phyloP scores from a whole-genome alignment of 345 rosid species.

The Melaleuca alternifolia region DNA sequence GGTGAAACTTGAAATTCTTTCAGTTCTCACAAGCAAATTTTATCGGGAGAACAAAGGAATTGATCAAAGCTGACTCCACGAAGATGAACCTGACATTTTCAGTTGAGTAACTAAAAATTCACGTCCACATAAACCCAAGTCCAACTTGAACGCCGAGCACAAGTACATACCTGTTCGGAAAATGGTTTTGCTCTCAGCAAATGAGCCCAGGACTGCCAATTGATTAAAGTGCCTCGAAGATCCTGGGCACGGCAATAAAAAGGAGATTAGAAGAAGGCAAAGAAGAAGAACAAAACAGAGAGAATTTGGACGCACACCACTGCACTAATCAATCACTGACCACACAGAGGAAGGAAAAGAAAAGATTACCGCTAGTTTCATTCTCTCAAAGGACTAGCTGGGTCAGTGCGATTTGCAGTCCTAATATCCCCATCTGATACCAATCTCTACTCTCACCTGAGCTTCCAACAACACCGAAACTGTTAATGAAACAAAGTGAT shows the following conservation, averaged over 20 bases:
- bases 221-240: conserved; percentile 1
- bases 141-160: neutral
- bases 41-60: neutral
- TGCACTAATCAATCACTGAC: neutral
- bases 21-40: neutral
- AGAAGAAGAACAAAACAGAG: neutral
- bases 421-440: neutral
- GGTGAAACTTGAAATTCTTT: neutral
- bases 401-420: neutral
- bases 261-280: neutral
- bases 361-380: conserved; percentile 1
- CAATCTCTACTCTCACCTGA: neutral
- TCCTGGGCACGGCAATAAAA: neutral
- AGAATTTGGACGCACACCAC: neutral
- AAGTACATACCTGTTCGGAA: conserved; percentile 3
- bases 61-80: neutral
- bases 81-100: neutral
- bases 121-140: neutral
- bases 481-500: neutral
- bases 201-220: conserved; percentile 17
- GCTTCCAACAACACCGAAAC: neutral
- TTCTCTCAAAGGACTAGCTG: neutral
- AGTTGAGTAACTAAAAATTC: neutral
- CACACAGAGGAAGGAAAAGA: neutral
- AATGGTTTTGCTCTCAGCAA: conserved; percentile 13